A percentile compares a stretch with the other conserved stretches of the same genome.
phyloP scores from a whole-genome alignment of 2,329 filamentous ascomycete genomes.

The Colletotrichum somersetense region DNA sequence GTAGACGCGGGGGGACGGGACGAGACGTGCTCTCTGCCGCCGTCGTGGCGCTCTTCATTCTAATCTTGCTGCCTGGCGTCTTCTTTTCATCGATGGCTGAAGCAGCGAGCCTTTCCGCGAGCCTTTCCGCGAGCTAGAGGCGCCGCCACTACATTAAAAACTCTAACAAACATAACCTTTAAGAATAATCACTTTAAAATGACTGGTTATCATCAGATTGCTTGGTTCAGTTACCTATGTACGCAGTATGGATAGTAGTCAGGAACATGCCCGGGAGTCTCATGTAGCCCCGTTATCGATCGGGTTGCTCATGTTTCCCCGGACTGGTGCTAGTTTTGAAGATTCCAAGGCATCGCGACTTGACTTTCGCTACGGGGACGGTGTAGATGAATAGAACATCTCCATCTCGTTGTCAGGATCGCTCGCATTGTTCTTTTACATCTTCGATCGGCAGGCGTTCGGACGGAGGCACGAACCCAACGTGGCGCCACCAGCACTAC shows the following conservation, averaged over 20 bases:
- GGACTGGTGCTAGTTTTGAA: neutral
- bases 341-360: neutral
- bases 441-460: constrained; percentile 3
- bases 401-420: neutral
- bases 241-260: neutral
- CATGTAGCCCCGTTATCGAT: neutral
- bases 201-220: no score
- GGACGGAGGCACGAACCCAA: neutral
- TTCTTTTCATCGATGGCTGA: constrained; percentile 6
- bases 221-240: neutral
- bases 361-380: neutral
- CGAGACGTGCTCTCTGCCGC: neutral
- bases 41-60: constrained; percentile 14
- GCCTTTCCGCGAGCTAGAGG: constrained; percentile 9
- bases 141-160: no score
- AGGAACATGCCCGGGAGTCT: neutral
- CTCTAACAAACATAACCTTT: no score
- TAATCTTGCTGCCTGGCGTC: neutral
- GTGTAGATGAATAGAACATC: constrained; percentile 8
- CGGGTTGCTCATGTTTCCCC: neutral
- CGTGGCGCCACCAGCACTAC: neutral
- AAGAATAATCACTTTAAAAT: no score
- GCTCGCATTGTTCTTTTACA: neutral
- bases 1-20: neutral
- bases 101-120: constrained; percentile 23